Evolutionary conservation across 139 green algal genomes (phyloP).

Genomic region (Chlorella sorokiniana): DNA sequence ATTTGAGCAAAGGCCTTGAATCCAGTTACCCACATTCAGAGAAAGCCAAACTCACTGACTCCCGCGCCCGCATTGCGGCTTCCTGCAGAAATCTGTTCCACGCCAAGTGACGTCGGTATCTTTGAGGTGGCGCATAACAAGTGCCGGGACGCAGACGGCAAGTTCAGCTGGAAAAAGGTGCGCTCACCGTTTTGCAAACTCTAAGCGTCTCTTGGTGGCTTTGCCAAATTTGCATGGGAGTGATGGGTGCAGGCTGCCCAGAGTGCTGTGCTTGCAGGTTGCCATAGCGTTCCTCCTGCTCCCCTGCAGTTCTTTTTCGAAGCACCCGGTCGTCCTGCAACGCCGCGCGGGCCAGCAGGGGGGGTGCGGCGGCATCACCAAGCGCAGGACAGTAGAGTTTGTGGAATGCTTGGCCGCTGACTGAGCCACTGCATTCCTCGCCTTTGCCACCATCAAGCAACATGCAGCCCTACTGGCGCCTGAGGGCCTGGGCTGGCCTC

Average conservation of each 20-base stretch:
- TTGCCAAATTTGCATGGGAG: too few relatives aligned
- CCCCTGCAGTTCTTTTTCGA: slow-evolving; percentile 24
- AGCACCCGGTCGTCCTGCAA: neutral
- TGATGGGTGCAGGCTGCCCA: too few relatives aligned
- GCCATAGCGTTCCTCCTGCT: neutral
- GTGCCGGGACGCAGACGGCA: slow-evolving; percentile 3
- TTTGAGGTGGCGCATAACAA: slow-evolving; percentile 30
- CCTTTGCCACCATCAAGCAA: too few relatives aligned
- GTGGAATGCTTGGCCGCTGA: too few relatives aligned
- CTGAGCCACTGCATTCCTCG: too few relatives aligned
- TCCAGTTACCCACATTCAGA: neutral
- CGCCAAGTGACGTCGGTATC: slow-evolving; percentile 27
- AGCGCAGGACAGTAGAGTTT: neutral
- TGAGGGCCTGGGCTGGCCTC: too few relatives aligned
- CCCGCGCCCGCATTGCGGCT: neutral
- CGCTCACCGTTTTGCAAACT: neutral
- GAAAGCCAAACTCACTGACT: neutral
- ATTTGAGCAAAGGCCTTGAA: neutral
- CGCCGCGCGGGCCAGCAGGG: neutral
- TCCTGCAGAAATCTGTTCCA: slow-evolving; percentile 21
- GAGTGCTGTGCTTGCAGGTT: neutral
- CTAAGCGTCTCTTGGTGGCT: too few relatives aligned
- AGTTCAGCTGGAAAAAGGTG: slow-evolving; percentile 25
- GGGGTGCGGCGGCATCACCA: neutral
- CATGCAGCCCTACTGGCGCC: too few relatives aligned